Base-by-base conservation (phyloP, 164 flowering plant species). In the Piper longum region DNA sequence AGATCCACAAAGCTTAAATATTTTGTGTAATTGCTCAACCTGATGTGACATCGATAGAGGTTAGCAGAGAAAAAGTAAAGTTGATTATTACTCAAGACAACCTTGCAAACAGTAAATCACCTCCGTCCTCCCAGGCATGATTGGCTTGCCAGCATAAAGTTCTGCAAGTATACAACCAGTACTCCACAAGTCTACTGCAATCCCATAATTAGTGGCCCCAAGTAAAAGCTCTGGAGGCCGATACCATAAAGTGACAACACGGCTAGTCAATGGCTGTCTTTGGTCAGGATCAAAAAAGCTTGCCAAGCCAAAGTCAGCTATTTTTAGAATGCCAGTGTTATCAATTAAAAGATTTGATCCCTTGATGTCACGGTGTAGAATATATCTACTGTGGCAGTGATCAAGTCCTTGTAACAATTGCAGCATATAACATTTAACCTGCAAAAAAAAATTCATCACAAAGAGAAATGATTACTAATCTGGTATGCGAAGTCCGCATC, bases 71-170 rank as follows among this genome's bases (percentile, higher is more conserved):
- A 18, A 55, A 13, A 55, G 9, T 18, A 9, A 26, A 26, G 41
- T 41, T 12, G 9, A 41, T 54, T 51, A 4, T 16, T 39, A 52
- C 16, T 26, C 16, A 16, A 13, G 19, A 3, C 36, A 39, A 43
- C 16, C 36, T 14, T 41, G 43, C 42, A 41, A 41, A 41, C 19
- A 56, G 19, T 0, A 13, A 16, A 43, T 64, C 78, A 93, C 98
- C 97, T 93, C 98, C 9, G 97, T 93, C 80, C 96, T 82, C 62
- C 98, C 98, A 41, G 97, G 98, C 97, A 93, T 88, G 56, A 93
- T 90, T 44, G 98, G 98, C 79, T 90, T 90, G 41, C 95, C 96
- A 14, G 97, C 91, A 88, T 86, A 88, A 60, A 93, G 66, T 71
- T 93, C 98, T 54, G 97, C 96, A 70, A 93, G 87, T 70, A 93